phyloP scores from a whole-genome alignment of 2,329 filamentous ascomycete species.

The Lasiodiplodia citricola region DNA sequence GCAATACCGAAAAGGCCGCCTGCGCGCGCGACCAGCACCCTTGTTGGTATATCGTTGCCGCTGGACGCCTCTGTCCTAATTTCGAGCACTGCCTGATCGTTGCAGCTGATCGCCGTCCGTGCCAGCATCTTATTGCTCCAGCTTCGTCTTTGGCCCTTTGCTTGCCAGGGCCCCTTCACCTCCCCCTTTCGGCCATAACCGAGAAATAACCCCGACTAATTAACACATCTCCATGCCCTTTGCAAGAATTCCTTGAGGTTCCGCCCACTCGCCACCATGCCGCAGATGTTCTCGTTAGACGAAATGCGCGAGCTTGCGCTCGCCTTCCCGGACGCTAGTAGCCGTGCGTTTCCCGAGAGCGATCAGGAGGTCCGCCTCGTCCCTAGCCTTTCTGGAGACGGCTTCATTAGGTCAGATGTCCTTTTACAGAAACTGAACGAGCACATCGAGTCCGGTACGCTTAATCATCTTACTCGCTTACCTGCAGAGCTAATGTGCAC shows the following conservation, averaged over 20 bases:
- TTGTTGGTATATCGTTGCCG: slow-evolving; percentile 5
- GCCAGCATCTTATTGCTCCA: not conserved
- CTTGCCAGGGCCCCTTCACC: not conserved
- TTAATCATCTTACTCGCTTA: not conserved
- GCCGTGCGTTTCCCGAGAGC: slow-evolving; percentile 22
- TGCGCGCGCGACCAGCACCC: not conserved
- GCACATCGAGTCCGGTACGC: slow-evolving; percentile 27
- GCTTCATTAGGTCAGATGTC: slow-evolving; percentile 36
- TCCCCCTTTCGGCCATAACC: slow-evolving; percentile 12
- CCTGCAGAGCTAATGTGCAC: not conserved
- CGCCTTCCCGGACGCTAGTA: slow-evolving; percentile 32
- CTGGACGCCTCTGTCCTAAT: not conserved
- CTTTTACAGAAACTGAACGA: slow-evolving; percentile 33
- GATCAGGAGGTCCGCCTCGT: slow-evolving; percentile 31
- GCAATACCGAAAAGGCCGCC: not conserved
- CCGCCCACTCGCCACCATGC: not conserved
- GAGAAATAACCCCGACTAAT: not conserved
- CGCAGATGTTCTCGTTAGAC: slow-evolving; percentile 41
- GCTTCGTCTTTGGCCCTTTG: not conserved
- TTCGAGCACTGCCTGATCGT: not conserved
- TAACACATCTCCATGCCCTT: not conserved
- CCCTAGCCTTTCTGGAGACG: slow-evolving; percentile 33
- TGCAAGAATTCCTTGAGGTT: not conserved
- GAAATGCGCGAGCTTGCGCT: slow-evolving; percentile 38
- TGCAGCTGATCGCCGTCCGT: slow-evolving; percentile 4